phyloP scores from a whole-genome alignment of 2,329 filamentous ascomycete species.

The Aspergillus oerlinghausenensis region DNA sequence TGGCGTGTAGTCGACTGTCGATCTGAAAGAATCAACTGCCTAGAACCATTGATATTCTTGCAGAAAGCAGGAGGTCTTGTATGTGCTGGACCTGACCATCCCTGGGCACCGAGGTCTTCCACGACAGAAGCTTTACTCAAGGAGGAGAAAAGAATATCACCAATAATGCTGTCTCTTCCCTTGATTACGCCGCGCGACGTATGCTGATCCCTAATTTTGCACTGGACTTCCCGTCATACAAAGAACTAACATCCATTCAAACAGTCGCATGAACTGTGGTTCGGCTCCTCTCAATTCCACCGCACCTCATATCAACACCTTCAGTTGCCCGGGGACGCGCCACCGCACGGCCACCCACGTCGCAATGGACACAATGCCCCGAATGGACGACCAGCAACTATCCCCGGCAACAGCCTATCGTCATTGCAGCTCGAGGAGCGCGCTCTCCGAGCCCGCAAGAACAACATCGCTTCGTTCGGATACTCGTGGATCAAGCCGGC shows the following conservation, averaged over 20 bases:
- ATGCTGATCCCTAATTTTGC: conserved; percentile 27
- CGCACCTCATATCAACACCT: conserved; percentile 28
- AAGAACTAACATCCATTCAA: conserved; percentile 7
- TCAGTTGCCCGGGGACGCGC: conserved; percentile 7
- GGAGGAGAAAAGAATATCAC: background rate
- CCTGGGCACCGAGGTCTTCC: background rate
- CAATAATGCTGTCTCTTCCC: conserved; percentile 57
- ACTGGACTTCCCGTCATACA: background rate
- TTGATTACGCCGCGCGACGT: conserved; percentile 68
- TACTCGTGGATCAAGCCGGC: conserved; percentile 86
- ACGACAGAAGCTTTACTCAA: background rate
- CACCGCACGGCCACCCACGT: conserved; percentile 2
- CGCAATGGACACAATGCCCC: conserved; percentile 13
- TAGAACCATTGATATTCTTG: background rate
- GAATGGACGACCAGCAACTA: conserved; percentile 36
- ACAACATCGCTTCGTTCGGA: conserved; percentile 81
- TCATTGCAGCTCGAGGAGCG: conserved; percentile 72
- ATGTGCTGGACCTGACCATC: background rate
- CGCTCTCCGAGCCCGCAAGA: conserved; percentile 68
- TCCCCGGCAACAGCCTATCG: conserved; percentile 59
- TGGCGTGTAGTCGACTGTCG: background rate
- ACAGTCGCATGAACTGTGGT: conserved; percentile 71
- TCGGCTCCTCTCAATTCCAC: conserved; percentile 56
- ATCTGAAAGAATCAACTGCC: background rate
- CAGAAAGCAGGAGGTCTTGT: background rate